Conservation (phyloP, 805 yeast genomes). For the Blastobotrys chiropterorum region DNA sequence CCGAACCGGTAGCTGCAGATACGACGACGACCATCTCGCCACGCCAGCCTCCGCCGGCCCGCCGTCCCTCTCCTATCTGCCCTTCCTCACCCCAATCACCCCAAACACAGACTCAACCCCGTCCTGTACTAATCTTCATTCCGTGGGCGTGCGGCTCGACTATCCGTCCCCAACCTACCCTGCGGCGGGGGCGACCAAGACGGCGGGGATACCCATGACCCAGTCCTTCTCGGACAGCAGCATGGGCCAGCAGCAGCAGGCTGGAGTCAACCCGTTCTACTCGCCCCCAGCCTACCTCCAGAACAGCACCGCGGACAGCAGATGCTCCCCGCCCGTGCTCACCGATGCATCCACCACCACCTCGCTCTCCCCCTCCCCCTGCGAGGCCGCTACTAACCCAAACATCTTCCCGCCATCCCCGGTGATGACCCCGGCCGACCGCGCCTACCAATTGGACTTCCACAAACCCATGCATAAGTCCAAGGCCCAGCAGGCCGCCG, state of each 20-base stretch:
- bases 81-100: slow-evolving; percentile 16
- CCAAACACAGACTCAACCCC: too few species aligned
- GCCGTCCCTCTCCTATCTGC: too few species aligned
- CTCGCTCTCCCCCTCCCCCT: slow-evolving; percentile 2
- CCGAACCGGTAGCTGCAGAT: background rate
- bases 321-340: background rate
- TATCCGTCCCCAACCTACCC: too few species aligned
- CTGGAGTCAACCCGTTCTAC: slow-evolving; percentile 34
- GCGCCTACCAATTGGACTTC: background rate
- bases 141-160: too few species aligned
- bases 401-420: slow-evolving; percentile 4
- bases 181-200: too few species aligned
- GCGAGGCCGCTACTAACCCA: background rate
- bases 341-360: slow-evolving; percentile 2
- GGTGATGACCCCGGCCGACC: slow-evolving; percentile 5
- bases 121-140: too few species aligned
- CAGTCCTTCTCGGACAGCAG: too few species aligned
- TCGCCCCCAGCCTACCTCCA: slow-evolving; percentile 24
- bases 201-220: too few species aligned
- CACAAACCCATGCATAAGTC: background rate
- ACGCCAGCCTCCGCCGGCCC: too few species aligned
- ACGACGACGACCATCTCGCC: too few species aligned
- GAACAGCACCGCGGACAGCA: slow-evolving; percentile 1
- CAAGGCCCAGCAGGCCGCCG: slow-evolving; percentile 7
- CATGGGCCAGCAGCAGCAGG: too few species aligned